Base-by-base conservation (phyloP, 169 alveolate genomes). In the Plasmodium gaboni region DNA sequence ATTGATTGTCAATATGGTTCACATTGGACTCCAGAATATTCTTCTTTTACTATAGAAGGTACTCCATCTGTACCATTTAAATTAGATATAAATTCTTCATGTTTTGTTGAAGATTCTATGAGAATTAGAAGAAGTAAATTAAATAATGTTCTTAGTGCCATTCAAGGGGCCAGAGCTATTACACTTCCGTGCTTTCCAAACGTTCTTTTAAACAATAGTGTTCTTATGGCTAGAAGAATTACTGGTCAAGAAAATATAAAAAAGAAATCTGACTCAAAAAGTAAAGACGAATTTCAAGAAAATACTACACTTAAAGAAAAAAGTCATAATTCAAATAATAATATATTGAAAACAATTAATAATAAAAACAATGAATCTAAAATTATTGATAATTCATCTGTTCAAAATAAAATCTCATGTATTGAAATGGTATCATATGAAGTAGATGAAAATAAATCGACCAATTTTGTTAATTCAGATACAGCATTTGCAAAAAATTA, bases 11-110 rank as follows among this genome's bases (percentile, higher is more conserved):
- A 59, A 38, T 44, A 67, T 68, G 93, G 83, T 57, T 86, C 74
- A 24, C 80, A 60, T 57, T 85, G 92, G 89, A 91, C 93, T 78
- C 96, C 96, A 17, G 96, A 94, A 67, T 94, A 85, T 67, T 93
- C 93, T 12, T 89, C 96, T 2, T 94, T 71, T 73, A 94, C 93
- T 76, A 76, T 94, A 42, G 96, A 94, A 57, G 94, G 93, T 1
- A 92, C 92, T 10, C 96, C 96, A 17, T 57, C 88, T 12, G 88
- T 87, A n/a, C 95, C 96, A 3, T 92, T 89, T 71, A 32, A 68
- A 50, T 69, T 94, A 73, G 88, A 86, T 15, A 50, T 73, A 8
- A 89, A 88, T 69, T 92, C 92, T 6, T 74, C 83, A 8, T 64
- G 63, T 26, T 74, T 74, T 73, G 64, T 80, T 59, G 71, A 73